These are phyloP conservation scores for Ophiostoma novo-ulmi DNA, from an alignment of 2,329 filamentous ascomycete species.

Conservation along the genomic window DNA sequence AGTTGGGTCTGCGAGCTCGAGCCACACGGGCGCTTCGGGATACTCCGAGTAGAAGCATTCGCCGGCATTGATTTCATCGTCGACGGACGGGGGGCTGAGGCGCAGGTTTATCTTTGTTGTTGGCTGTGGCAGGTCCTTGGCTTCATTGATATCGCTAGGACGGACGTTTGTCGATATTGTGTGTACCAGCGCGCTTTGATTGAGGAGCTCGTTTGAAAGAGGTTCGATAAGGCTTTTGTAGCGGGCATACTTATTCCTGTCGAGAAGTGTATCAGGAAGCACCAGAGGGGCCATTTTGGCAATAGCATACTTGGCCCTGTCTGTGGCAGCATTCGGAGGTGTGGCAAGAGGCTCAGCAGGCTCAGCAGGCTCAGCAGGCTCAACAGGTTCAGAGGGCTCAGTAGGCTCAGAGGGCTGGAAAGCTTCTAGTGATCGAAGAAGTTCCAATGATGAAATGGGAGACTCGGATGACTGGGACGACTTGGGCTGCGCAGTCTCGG, in stretches of 20 bases:
- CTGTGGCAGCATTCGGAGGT: background rate
- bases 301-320: background rate
- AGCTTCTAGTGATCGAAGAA: no score
- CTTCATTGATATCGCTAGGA: background rate
- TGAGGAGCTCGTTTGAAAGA: background rate
- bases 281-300: background rate
- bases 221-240: background rate
- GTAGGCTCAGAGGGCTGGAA: background rate
- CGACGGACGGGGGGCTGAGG: background rate
- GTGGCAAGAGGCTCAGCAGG: no score
- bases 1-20: constrained; percentile 28
- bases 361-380: background rate
- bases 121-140: background rate
- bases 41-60: background rate
- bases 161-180: background rate
- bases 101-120: background rate
- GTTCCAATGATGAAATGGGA: no score
- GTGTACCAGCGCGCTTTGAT: background rate
- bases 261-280: background rate
- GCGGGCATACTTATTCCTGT: background rate
- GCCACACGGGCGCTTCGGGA: constrained; percentile 27
- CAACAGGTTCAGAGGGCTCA: background rate
- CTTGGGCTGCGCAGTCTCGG: no score
- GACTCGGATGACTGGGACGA: background rate
- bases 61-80: no score